These are phyloP conservation scores for Zygotorulaspora chibaensis DNA, from an alignment of 805 yeast species.

Conservation along the genomic window DNA sequence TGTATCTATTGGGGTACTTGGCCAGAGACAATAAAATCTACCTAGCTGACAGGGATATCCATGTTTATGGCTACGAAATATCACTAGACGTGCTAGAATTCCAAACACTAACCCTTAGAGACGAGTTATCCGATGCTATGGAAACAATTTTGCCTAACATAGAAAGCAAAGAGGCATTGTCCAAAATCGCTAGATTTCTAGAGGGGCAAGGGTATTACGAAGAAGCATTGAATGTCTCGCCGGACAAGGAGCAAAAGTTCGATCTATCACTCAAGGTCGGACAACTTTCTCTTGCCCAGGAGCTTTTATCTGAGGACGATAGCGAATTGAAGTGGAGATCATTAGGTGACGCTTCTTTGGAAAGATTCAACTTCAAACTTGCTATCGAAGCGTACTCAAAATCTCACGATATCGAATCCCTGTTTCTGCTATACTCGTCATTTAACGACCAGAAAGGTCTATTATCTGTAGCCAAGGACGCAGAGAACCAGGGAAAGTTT, in stretches of 20 bases:
- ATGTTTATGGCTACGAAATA: conserved; percentile 73
- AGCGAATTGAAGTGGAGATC: conserved; percentile 80
- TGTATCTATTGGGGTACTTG: conserved; percentile 83
- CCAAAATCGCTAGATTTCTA: conserved; percentile 83
- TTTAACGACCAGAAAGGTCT: conserved; percentile 65
- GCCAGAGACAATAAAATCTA: conserved; percentile 88
- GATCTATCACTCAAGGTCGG: conserved; percentile 81
- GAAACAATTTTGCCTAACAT: conserved; percentile 53
- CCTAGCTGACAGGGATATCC: conserved; percentile 85
- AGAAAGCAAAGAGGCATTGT: conserved; percentile 56
- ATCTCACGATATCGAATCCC: conserved; percentile 77
- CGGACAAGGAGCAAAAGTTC: conserved; percentile 86
- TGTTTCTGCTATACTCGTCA: conserved; percentile 77
- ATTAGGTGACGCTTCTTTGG: conserved; percentile 81
- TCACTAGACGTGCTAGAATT: conserved; percentile 87
- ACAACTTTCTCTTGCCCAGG: conserved; percentile 66
- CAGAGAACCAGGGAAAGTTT: conserved; percentile 71
- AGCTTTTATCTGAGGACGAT: conserved; percentile 51
- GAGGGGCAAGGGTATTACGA: conserved; percentile 88
- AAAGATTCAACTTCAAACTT: conserved; percentile 70
- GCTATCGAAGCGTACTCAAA: conserved; percentile 77
- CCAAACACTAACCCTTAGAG: conserved; percentile 92
- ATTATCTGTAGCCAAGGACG: conserved; percentile 56
- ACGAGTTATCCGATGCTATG: conserved; percentile 82
- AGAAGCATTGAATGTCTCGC: conserved; percentile 77